Percentiles rank a stretch among this genome's conserved stretches.
Evolutionary conservation across 495 filamentous ascomycete genomes (phyloP).

Genomic region (Bryoglossum gracile): DNA sequence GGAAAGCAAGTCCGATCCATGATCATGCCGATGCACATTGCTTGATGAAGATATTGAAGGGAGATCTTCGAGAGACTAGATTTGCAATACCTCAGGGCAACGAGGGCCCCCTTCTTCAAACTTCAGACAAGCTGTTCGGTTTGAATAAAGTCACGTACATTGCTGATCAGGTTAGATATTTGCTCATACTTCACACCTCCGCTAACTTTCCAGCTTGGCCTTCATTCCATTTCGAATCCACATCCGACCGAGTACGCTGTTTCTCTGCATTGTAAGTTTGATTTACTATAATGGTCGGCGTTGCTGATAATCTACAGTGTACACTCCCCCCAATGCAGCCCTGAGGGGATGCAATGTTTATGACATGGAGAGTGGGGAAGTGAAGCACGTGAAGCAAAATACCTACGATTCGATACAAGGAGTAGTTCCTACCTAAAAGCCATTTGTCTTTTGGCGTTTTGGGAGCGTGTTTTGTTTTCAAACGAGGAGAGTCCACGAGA

Average conservation of each 20-base stretch:
- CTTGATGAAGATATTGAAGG: conserved; percentile 56
- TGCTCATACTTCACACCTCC: not conserved
- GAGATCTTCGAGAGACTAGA: conserved; percentile 68
- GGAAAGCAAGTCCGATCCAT: conserved; percentile 78
- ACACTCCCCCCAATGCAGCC: conserved; percentile 84
- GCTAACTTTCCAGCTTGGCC: conserved; percentile 56
- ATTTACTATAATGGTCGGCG: not conserved
- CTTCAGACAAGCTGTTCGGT: conserved; percentile 10
- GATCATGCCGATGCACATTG: conserved; percentile 85
- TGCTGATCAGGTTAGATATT: conserved; percentile 45
- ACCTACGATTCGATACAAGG: conserved; percentile 29
- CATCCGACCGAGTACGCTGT: conserved; percentile 66
- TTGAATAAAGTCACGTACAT: conserved; percentile 65
- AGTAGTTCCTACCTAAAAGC: too few relatives aligned
- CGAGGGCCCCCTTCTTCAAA: conserved; percentile 12
- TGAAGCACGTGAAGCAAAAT: conserved; percentile 45
- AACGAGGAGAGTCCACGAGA: too few relatives aligned
- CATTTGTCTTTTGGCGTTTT: too few relatives aligned
- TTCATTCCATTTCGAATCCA: conserved; percentile 76
- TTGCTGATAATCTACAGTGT: conserved; percentile 48
- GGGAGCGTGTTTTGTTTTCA: too few relatives aligned
- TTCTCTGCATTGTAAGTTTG: conserved; percentile 68
- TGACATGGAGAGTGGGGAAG: conserved; percentile 50
- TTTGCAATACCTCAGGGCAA: conserved; percentile 56
- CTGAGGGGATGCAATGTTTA: conserved; percentile 67